Conservation (phyloP, 2,329 filamentous ascomycete species). For the Clonostachys chloroleuca region DNA sequence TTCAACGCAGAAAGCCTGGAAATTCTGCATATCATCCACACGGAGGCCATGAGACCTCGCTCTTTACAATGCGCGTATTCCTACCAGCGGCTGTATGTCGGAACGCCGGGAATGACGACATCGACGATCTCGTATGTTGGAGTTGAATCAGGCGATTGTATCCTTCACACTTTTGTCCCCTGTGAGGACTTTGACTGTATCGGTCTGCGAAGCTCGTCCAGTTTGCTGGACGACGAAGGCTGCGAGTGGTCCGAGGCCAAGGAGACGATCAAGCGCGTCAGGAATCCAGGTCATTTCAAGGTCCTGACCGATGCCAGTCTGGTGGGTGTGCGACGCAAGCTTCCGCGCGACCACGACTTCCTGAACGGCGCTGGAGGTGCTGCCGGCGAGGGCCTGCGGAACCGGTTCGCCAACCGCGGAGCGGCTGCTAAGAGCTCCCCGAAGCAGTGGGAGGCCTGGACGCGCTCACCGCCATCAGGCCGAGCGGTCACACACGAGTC, state of each 20-base stretch:
- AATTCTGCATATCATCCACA: conserved; percentile 58
- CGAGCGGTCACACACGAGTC: conserved; percentile 39
- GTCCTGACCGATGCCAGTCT: conserved; percentile 55
- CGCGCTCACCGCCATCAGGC: conserved; percentile 35
- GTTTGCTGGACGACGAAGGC: conserved; percentile 33
- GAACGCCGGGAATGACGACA: conserved; percentile 45
- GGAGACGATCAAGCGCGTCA: conserved; percentile 46
- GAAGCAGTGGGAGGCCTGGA: conserved; percentile 51
- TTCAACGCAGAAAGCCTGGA: conserved; percentile 33
- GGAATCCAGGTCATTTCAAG: conserved; percentile 64
- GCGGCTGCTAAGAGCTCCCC: conserved; percentile 9
- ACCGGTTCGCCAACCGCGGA: conserved; percentile 16
- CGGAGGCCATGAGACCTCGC: conserved; percentile 51
- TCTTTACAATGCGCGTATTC: conserved; percentile 59
- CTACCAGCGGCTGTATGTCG: conserved; percentile 8
- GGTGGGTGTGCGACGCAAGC: conserved; percentile 54
- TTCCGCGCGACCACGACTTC: conserved; percentile 3
- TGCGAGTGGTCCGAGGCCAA: conserved; percentile 47
- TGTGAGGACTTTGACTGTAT: conserved; percentile 49
- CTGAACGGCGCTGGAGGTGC: conserved; percentile 5
- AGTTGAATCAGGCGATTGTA: conserved; percentile 53
- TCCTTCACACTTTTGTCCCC: conserved; percentile 60
- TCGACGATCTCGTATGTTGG: conserved; percentile 63
- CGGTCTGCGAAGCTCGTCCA: conserved; percentile 44
- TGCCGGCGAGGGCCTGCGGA: conserved; percentile 15